Evolutionary conservation across 2,329 filamentous ascomycete genomes (phyloP), one percentile per base, ranked within the genome.

Genomic region (Plectosphaerella cucumerina): DNA sequence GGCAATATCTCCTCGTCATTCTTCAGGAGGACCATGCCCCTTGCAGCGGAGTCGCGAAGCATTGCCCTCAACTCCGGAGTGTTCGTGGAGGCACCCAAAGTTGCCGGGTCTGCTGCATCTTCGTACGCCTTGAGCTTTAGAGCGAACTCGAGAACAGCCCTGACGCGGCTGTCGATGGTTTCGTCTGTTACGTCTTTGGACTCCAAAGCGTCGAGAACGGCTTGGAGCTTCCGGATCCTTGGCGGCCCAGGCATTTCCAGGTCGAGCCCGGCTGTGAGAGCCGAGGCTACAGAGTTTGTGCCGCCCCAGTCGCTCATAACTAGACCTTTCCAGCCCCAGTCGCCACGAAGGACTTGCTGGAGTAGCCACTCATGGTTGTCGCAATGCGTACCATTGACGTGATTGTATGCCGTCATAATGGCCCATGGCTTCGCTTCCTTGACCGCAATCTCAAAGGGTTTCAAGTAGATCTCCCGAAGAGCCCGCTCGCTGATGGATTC

Each of bases 1-100:
- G 84, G 84, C 1, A 87, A 68, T 2, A 80, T 65, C 11, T 67
- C 65, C 26, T 74, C 71, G 18, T 83, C 71, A 52, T 87, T 87
- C 66, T 86, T 86, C 39, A 87, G 66, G 11, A 87, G 72, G 1
- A 86, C 82, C 11, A 85, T 79, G 0, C 80, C 81, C 51, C 82
- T 77, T 1, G 59, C 58, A 4, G 58, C 60, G 2, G 58, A 56
- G 3, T 61, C 56, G 2, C 61, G 58, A n/a, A 64, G 62, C 47
- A 64, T 56, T 0, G 26, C 53, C 6, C 57, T 45, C 5, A 57
- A 42, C 43, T 70, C 64, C 2, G 65, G 66, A 48, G 60, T 62
- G 43, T 67, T 58, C 44, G 62, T 59, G 3, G 62, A 58, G 17
- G 55, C 57, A 49, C 65, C 63, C n/a, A 60, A 57, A n/a, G 61